Conservation (phyloP, 371 early-diverging fungal genomes). For the Fennellomyces sp. region DNA sequence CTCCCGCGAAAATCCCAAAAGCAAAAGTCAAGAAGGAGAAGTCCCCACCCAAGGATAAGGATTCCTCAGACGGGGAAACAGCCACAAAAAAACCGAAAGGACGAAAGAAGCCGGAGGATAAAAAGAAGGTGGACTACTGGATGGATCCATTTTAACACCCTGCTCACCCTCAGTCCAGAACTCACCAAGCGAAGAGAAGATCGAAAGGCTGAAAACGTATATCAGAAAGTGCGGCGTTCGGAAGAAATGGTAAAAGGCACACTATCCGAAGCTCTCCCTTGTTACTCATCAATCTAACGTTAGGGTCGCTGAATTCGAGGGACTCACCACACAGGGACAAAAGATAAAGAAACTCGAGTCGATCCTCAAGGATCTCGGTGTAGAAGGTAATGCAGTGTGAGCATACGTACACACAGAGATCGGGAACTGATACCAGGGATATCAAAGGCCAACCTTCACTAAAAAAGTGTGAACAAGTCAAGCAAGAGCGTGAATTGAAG, state of each 20-base stretch:
- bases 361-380: constrained; percentile 18
- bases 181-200: constrained; percentile 27
- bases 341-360: constrained; percentile 13
- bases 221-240: constrained; percentile 50
- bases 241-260: constrained; percentile 41
- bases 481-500: constrained; percentile 40
- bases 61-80: too few species aligned
- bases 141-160: too few species aligned
- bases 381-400: constrained; percentile 30
- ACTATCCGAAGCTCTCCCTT: too few species aligned
- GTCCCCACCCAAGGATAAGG: too few species aligned
- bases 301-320: constrained; percentile 22
- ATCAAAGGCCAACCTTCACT: constrained; percentile 35
- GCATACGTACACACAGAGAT: too few species aligned
- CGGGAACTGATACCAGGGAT: constrained; percentile 7
- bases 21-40: constrained; percentile 5
- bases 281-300: too few species aligned
- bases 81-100: too few species aligned
- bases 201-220: constrained; percentile 44
- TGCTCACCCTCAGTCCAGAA: background rate
- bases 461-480: constrained; percentile 48
- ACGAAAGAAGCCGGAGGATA: too few species aligned
- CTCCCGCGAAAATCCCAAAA: background rate
- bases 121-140: too few species aligned
- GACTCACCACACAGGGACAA: constrained; percentile 17